phyloP scores from a whole-genome alignment of 2,329 filamentous ascomycete species.

The Phoma sp. region DNA sequence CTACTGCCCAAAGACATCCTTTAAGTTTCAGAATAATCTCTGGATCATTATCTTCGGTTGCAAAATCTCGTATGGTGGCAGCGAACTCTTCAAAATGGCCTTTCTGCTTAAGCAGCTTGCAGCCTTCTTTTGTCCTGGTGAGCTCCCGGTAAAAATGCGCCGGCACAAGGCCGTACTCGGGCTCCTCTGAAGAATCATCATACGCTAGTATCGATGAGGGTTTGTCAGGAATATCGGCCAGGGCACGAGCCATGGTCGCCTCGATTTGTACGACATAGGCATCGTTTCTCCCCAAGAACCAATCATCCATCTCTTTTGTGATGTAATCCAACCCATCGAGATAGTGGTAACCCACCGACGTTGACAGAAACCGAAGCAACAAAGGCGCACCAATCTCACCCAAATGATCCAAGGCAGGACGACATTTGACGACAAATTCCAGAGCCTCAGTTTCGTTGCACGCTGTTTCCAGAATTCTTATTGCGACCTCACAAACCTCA shows the following conservation, averaged over 20 bases:
- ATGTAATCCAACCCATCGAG: conserved; percentile 97
- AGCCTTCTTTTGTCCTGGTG: conserved; percentile 90
- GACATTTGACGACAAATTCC: conserved; percentile 95
- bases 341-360: conserved; percentile 97
- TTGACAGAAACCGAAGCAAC: conserved; percentile 89
- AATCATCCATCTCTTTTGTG: conserved; percentile 99
- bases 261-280: conserved; percentile 94
- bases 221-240: conserved; percentile 66
- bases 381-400: conserved; percentile 96
- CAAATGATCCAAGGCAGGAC: conserved; percentile 90
- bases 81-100: conserved; percentile 96
- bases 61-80: conserved; percentile 84
- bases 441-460: conserved; percentile 91
- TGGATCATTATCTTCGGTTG: conserved; percentile 80
- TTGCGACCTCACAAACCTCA: conserved; percentile 92
- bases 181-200: conserved; percentile 54
- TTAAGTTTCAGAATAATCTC: conserved; percentile 94
- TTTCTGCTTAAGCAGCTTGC: conserved; percentile 85
- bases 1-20: conserved; percentile 95
- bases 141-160: conserved; percentile 97
- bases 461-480: conserved; percentile 96
- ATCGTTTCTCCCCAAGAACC: conserved; percentile 96
- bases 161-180: conserved; percentile 71
- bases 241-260: conserved; percentile 88
- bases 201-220: conserved; percentile 54